Base-by-base conservation (phyloP, 2,329 filamentous ascomycete species). In the Fusarium longipes region DNA sequence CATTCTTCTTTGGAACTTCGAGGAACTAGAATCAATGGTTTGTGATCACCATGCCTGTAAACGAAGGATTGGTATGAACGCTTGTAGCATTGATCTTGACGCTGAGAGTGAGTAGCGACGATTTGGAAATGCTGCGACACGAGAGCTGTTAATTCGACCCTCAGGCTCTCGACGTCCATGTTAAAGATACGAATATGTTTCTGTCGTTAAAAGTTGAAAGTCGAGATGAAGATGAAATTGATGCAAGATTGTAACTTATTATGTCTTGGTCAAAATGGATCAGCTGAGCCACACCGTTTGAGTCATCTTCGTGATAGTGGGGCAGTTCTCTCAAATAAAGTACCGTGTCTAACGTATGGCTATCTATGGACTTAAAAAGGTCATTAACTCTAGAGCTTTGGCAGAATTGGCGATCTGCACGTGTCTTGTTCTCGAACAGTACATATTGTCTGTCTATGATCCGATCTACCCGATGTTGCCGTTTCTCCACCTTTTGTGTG, bases 11-110 rank as follows among this genome's bases (percentile, higher is more conserved):
- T 20, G 0, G 58, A 40, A 0, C 44, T 24, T 1, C 10, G 27
- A 1, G 59, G 59, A 1, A 50, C 58, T 0, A 63, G 1, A 1
- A 63, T 57, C 0, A 50, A 4, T 0, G 50, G 59, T 3, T 57
- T 30, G 3, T 8, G 29, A 0, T 30, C n/a, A 0, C 32, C 43
- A 8, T 57, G 27, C 1, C 39, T 5, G 2, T 2, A 29, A 4
- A 4, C 1, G 1, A 63, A 57, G 4, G 43, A 39, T 11, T 63
- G 36, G 2, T 63, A 63, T 7, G 33, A 63, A 0, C 59, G 29
- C 6, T 63, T 63, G 7, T 63, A 63, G 50, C 58, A 63, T 30
- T 63, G 59, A 3, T 63, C 59, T 20, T 63, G 58, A 9, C 59
- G 59, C 1, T 63, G 59, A 1, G 59, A 63, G 3, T 57, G 18